phyloP scores from a whole-genome alignment of 805 yeast species.

The Candida sithepensis region DNA sequence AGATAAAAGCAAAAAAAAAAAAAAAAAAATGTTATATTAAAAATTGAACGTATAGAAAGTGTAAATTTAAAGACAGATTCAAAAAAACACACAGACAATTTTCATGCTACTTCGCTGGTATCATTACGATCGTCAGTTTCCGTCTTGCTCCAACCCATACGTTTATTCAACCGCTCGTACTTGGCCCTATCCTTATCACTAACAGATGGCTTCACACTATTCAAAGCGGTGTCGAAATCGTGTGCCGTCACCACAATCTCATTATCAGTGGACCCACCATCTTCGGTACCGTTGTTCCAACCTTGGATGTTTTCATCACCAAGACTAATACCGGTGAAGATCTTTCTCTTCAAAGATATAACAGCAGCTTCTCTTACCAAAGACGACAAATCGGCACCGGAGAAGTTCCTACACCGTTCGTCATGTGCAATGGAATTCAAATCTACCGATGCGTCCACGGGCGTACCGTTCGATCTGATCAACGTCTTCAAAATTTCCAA shows the following conservation, averaged over 20 bases:
- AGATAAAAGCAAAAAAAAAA: no score
- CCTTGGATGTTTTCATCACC: constrained; percentile 39
- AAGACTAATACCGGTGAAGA: constrained; percentile 48
- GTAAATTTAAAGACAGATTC: not conserved
- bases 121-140: constrained; percentile 6
- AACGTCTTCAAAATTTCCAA: constrained; percentile 78
- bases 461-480: constrained; percentile 69
- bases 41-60: no score
- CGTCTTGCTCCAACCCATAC: constrained; percentile 65
- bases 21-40: no score
- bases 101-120: constrained; percentile 1
- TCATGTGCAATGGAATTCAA: constrained; percentile 62
- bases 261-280: constrained; percentile 9
- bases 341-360: constrained; percentile 71
- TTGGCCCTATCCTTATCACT: constrained; percentile 77
- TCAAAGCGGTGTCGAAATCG: constrained; percentile 72
- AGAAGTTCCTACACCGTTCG: constrained; percentile 79
- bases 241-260: constrained; percentile 51
- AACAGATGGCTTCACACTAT: constrained; percentile 83
- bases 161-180: constrained; percentile 69
- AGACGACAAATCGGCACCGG: constrained; percentile 95
- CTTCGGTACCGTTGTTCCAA: not conserved
- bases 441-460: constrained; percentile 62
- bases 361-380: constrained; percentile 94
- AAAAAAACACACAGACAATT: not conserved